Evolutionary conservation across 176 grass and related monocot genomes (phyloP), one percentile per base, ranked within the genome.

Genomic region (Leersia perrieri): DNA sequence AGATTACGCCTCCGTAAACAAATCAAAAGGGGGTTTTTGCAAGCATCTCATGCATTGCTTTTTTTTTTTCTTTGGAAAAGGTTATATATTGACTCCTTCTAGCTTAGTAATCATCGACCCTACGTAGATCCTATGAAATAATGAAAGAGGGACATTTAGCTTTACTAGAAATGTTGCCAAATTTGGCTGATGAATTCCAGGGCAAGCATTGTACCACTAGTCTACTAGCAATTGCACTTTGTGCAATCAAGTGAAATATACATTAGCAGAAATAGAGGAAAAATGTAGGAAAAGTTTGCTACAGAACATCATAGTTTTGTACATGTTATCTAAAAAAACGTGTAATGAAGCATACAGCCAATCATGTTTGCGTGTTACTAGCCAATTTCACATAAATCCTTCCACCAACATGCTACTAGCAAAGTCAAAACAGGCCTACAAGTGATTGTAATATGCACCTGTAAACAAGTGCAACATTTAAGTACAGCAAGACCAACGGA

Each of bases 21-120:
- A 89, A 70, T 57, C 39, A 2, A 76, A 69, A 70, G 8, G 53
- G 40, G 40, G 51, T 34, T 29, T 84, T 89, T 18, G 49, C 38
- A n/a, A 10, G 39, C 76, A 55, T 22, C 34, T 74, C 82, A 69
- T 33, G 73, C 61, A 55, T 12, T 31, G 44, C 36, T n/a, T 69
- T 35, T 25, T 22, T 35, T 30, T 63, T 4, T n/a, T 33, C 23
- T 25, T 22, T 16, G 11, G n/a, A 0, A 65, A 60, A 30, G 9
- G 14, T 0, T 1, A 0, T 47, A 25, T 42, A n/a, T 29, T 74
- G 30, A 34, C 25, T 12, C n/a, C 28, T 34, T 20, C 27, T 7
- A 66, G 60, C 31, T 28, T 74, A 53, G 77, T 36, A 7, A 68
- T 12, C 9, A 15, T 9, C 66, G 20, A 34, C 12, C 40, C 6